Evolutionary conservation across 306 rosid species (phyloP), one percentile per base, ranked within the genome.

Genomic region (Citrullus colocynthis): DNA sequence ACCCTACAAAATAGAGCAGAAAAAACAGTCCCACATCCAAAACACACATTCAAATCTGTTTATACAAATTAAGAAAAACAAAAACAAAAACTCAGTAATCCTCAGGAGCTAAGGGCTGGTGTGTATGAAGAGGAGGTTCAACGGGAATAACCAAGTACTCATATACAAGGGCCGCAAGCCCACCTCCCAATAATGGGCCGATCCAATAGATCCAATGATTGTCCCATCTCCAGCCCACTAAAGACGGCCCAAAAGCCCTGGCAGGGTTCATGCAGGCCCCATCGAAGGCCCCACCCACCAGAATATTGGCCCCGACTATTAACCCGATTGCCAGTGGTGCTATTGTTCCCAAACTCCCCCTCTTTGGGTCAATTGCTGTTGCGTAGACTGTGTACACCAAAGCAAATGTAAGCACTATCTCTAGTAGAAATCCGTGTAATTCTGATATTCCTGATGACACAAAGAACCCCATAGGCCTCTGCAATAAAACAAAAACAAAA

Each of bases 211-310:
- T 83, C 99, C 99, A 95, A 54, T 95, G 99, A 78, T 86, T 78
- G 30, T 66, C 82, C 99, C 99, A 95, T 82, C 98, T 87, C 93
- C 97, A 87, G 39, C 97, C 98, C 48, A 95, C 96, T 55, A 95
- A 66, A 9, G 99, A 87, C 10, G 99, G 99, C 69, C 99, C 97
- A 63, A 95, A 95, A 9, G 97, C 99, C 42, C 93, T 77, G 5
- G 97, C 99, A 2, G 99, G 99, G 86, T 92, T 95, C 99, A 92
- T 91, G 81, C 88, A 90, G 10, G 93, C 99, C 55, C 99, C 99
- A 41, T 95, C 99, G 51, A 90, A 95, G 56, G 97, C 92, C 36
- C 93, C 97, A 9, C 97, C 99, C 8, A 86, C 96, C 56, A 95
- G 89, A 77, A 88, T 88, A 79, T 95, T 89, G 7, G 97, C 99